A percentile compares a stretch with the other conserved stretches of the same genome.
phyloP scores from a whole-genome alignment of 257 asterid species.

The Osmanthus fragrans region DNA sequence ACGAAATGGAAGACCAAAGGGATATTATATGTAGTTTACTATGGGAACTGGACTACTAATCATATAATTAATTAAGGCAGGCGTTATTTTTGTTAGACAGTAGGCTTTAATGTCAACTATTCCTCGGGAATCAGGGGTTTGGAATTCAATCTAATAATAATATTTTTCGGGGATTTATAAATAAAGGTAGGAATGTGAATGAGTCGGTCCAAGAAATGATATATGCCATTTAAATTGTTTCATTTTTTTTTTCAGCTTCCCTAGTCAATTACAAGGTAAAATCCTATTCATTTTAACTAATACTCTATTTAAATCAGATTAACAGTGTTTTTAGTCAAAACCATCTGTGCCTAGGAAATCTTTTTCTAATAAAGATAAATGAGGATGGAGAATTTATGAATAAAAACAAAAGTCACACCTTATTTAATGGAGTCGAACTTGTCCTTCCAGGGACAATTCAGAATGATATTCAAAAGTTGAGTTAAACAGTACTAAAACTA shows the following conservation, averaged over 20 bases:
- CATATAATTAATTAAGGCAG: neutral
- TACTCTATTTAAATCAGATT: too few relatives aligned
- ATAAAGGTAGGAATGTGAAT: slow-evolving; percentile 19
- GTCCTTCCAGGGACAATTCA: too few relatives aligned
- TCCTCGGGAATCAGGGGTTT: slow-evolving; percentile 27
- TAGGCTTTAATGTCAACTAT: slow-evolving; percentile 42
- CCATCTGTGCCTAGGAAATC: too few relatives aligned
- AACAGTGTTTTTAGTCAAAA: too few relatives aligned
- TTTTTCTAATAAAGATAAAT: too few relatives aligned
- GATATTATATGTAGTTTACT: neutral
- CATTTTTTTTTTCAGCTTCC: slow-evolving; percentile 16
- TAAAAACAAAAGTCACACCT: too few relatives aligned
- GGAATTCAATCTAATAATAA: neutral
- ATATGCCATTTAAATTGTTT: neutral
- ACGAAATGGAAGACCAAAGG: slow-evolving; percentile 32
- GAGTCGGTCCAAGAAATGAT: slow-evolving; percentile 18
- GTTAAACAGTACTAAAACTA: too few relatives aligned
- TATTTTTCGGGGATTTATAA: neutral
- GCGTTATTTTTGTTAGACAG: neutral
- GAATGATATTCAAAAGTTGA: too few relatives aligned
- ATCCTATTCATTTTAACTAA: too few relatives aligned
- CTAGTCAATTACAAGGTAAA: slow-evolving; percentile 10
- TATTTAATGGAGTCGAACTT: too few relatives aligned
- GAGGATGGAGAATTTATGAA: too few relatives aligned
- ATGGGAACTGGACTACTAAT: neutral